These are phyloP conservation scores for Nematodospora anomalae DNA, from an alignment of 1,139 yeast species.

Conservation along the genomic window DNA sequence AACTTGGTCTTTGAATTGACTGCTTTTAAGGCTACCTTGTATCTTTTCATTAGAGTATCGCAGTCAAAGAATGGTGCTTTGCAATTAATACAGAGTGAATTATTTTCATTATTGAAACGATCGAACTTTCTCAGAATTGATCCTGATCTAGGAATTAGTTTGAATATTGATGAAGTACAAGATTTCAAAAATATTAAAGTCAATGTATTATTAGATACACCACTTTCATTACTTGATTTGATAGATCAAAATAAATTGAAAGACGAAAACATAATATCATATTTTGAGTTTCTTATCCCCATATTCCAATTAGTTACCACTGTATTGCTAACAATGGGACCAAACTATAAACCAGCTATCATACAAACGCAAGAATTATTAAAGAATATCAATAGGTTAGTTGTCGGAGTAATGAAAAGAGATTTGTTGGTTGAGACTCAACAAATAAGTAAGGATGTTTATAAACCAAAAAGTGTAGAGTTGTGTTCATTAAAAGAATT, in stretches of 20 bases:
- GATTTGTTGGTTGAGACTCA: conserved; percentile 49
- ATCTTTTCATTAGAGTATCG: conserved; percentile 70
- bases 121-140: conserved; percentile 64
- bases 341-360: conserved; percentile 67
- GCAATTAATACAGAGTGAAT: conserved; percentile 70
- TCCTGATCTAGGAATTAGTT: conserved; percentile 74
- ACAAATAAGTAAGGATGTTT: conserved; percentile 17
- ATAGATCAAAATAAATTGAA: conserved; percentile 18
- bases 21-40: conserved; percentile 70
- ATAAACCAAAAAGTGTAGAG: conserved; percentile 23
- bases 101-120: conserved; percentile 60
- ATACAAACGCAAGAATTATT: conserved; percentile 55
- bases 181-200: conserved; percentile 33
- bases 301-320: conserved; percentile 73
- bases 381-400: conserved; percentile 52
- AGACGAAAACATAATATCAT: conserved; percentile 40
- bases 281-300: conserved; percentile 73
- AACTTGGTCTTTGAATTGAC: conserved; percentile 68
- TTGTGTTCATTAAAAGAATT: conserved; percentile 45
- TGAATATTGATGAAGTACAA: conserved; percentile 27
- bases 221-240: conserved; percentile 35
- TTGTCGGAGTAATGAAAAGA: conserved; percentile 69
- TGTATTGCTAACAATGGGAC: conserved; percentile 72
- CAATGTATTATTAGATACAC: conserved; percentile 52
- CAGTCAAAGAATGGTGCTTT: conserved; percentile 77